These are phyloP conservation scores for Aureobasidium namibiae DNA, from an alignment of 2,329 filamentous ascomycete species.

Conservation along the genomic window DNA sequence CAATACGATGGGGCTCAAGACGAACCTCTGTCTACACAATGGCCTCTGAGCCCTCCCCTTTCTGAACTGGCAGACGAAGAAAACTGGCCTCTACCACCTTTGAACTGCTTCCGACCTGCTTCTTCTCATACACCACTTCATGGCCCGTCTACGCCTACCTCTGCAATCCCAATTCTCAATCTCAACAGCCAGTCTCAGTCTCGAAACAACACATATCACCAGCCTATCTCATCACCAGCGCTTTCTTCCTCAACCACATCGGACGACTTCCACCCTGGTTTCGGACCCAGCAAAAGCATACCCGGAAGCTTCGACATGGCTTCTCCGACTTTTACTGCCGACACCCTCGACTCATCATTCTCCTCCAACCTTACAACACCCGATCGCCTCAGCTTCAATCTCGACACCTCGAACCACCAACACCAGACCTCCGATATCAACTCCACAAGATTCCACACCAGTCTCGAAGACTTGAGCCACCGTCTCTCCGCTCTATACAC, in stretches of 20 bases:
- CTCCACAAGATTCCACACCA: background rate
- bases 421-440: background rate
- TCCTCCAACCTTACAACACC: constrained; percentile 1
- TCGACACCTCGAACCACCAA: background rate
- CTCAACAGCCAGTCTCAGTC: background rate
- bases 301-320: constrained; percentile 17
- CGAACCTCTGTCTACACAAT: background rate
- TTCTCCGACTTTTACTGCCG: constrained; percentile 27
- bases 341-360: constrained; percentile 20
- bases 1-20: background rate
- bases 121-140: background rate
- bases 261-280: constrained; percentile 4
- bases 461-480: background rate
- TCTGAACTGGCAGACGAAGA: background rate
- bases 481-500: background rate
- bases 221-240: background rate
- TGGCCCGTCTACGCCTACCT: background rate
- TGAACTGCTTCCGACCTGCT: background rate
- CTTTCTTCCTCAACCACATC: background rate
- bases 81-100: background rate
- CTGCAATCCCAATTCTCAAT: background rate
- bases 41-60: background rate
- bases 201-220: background rate
- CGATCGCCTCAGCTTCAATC: background rate
- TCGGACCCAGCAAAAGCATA: background rate